Evolutionary conservation across 2,329 filamentous ascomycete genomes (phyloP), one percentile per base, ranked within the genome.

Genomic region (Fusarium torreyae): DNA sequence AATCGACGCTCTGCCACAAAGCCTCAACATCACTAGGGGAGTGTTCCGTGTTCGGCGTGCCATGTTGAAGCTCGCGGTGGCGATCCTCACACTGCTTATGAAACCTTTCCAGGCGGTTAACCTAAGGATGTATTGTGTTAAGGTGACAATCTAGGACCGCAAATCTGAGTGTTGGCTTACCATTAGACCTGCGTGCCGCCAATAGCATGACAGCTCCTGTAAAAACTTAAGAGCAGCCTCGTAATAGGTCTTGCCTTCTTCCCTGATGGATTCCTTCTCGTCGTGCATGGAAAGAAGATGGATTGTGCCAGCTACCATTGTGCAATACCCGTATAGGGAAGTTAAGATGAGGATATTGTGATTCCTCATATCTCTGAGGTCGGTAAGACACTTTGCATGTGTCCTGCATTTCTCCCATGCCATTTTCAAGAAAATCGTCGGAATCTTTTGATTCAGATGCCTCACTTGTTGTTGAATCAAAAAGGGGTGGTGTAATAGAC

Each of bases 1-100:
- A 63, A 11, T 63, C 60, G 7, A 63, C 58, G 3, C 60, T 63
- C 10, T 63, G 60, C 60, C 60, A 63, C 2, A 63, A 13, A 28
- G 60, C 60, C 10, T 63, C 57, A 1, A 63, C 58, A 2, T 63
- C 58, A n/a, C 49, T 50, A 2, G 60, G 58, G 0, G 49, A 46
- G 4, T 38, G 49, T n/a, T 57, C 49, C 5, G 39, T 58, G 2
- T 63, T 63, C 4, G 60, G 38, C 1, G 36, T 50, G 13, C 53
- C 50, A 9, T 58, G 49, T 1, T 49, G 57, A 3, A 63, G 58
- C 4, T 63, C 60, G 9, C 49, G 60, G 1, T 58, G 58, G 0
- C 58, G 49, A 4, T 15, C 44, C 10, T 63, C 58, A 5, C 60
- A 63, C 15, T 57, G 60, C 0, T 38, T 48, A 1, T 63, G 60